Percentiles rank a stretch among this genome's conserved stretches.
phyloP scores from a whole-genome alignment of 257 asterid genomes.

The Primulina huaijiensis region DNA sequence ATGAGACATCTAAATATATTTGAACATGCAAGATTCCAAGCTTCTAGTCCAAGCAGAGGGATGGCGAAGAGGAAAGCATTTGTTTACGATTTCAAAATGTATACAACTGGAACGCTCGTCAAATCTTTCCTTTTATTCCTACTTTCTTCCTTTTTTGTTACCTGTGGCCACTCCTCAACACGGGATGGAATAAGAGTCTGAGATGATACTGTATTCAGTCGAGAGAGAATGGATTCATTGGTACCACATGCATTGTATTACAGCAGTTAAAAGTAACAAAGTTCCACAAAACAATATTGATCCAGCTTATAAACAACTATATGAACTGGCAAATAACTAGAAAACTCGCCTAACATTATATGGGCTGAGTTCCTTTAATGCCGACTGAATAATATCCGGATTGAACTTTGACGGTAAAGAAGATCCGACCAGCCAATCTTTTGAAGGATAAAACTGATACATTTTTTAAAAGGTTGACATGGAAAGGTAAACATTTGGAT shows the following conservation, averaged over 20 bases:
- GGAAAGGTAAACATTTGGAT: slow-evolving; percentile 10
- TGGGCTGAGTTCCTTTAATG: slow-evolving; percentile 74
- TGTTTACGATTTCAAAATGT: too few relatives aligned
- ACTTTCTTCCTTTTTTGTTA: neutral
- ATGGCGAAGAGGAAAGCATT: too few relatives aligned
- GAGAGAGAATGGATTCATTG: slow-evolving; percentile 15
- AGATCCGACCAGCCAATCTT: slow-evolving; percentile 94
- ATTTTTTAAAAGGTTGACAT: slow-evolving; percentile 28
- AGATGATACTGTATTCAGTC: slow-evolving; percentile 2
- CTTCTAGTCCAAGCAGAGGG: slow-evolving; percentile 14
- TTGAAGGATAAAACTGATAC: slow-evolving; percentile 75
- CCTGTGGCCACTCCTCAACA: neutral
- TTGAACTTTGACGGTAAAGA: slow-evolving; percentile 77
- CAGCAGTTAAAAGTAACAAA: slow-evolving; percentile 6
- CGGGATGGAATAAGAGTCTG: neutral
- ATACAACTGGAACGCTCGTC: neutral
- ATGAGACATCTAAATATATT: slow-evolving; percentile 11
- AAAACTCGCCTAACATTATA: slow-evolving; percentile 61
- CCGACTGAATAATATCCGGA: slow-evolving; percentile 53
- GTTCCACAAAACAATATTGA: slow-evolving; percentile 19
- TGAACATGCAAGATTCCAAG: slow-evolving; percentile 16
- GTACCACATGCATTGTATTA: slow-evolving; percentile 4
- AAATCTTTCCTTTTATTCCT: slow-evolving; percentile 6
- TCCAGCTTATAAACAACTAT: slow-evolving; percentile 13
- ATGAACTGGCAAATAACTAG: slow-evolving; percentile 3